Base-by-base conservation (phyloP, 2,329 filamentous ascomycete genomes). In the Penicillium janthinellum region DNA sequence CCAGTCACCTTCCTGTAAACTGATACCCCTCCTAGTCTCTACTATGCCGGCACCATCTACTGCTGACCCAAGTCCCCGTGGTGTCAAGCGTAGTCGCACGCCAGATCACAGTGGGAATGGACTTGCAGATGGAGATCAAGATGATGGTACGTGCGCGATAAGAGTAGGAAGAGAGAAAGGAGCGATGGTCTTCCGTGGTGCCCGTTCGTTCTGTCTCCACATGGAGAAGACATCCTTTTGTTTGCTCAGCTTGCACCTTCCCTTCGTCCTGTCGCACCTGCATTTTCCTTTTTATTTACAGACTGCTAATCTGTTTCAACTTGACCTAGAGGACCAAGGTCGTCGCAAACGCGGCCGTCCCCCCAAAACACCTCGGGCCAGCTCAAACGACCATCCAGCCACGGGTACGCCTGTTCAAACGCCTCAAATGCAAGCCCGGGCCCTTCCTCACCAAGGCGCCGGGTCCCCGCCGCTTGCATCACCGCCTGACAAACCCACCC, bases 31-130 rank as follows among this genome's bases (percentile, higher is more conserved):
- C 63, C 69, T 72, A 73, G 73, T 78, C 66, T 75, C 72, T 63
- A 64, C 63, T 64, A 66, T 68, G 64, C 71, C 73, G 66, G 67
- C 72, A 71, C 74, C 76, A 57, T 71, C 75, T 48, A 72, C 76
- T 69, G 69, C 86, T 79, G 77, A 76, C 78, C 75, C 81, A 77
- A 82, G 80, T 74, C 78, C 88, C 66, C 88, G 90, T 75, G 90
- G 90, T 69, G 80, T 88, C 70, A 96, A 96, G 82, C 86, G 91
- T 77, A 90, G 86, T 82, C 88, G 90, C 66, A 93, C 91, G 66
- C 89, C 90, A 70, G 86, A 90, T 70, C 79, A 81, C 68, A 86
- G 87, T 78, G 83, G 82, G 75, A 84, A 87, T 72, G 75, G 80
- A 66, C 78, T 78, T 60, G 79, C 79, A 66, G 84, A 83, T 69